Evolutionary conservation across 2,329 filamentous ascomycete genomes (phyloP).

Genomic region (Annulohypoxylon truncatum): DNA sequence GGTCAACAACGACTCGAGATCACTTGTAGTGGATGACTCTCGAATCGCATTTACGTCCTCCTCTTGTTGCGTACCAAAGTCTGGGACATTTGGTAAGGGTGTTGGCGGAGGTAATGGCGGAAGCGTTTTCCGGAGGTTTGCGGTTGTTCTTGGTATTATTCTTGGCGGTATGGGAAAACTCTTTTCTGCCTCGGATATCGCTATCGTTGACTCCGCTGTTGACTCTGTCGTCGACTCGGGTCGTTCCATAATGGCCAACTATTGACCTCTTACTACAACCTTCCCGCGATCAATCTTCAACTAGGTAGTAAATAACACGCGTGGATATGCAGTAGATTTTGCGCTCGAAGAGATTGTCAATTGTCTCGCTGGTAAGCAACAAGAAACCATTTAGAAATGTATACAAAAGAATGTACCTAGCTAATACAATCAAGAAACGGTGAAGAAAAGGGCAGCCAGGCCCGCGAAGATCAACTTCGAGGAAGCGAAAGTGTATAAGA

Average conservation of each 20-base stretch:
- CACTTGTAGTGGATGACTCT: slow-evolving; percentile 12
- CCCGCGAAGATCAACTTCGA: slow-evolving; percentile 50
- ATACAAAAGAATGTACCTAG: slow-evolving; percentile 16
- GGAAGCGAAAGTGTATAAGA: slow-evolving; percentile 40
- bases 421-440: slow-evolving; percentile 20
- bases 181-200: slow-evolving; percentile 43
- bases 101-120: slow-evolving; percentile 45
- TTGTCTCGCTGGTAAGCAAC: slow-evolving; percentile 1
- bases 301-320: neutral
- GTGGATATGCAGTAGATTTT: neutral
- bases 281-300: neutral
- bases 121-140: slow-evolving; percentile 43
- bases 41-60: slow-evolving; percentile 6
- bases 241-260: slow-evolving; percentile 33
- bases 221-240: slow-evolving; percentile 37
- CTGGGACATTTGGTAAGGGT: slow-evolving; percentile 36
- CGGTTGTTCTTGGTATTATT: slow-evolving; percentile 30
- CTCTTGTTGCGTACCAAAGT: neutral
- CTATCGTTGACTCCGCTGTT: slow-evolving; percentile 37
- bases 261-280: neutral
- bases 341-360: neutral
- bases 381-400: neutral
- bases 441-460: slow-evolving; percentile 43
- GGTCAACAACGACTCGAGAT: slow-evolving; percentile 29
- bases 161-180: slow-evolving; percentile 39